phyloP scores from a whole-genome alignment of 2,329 filamentous ascomycete species.

The Colletotrichum eleusines region DNA sequence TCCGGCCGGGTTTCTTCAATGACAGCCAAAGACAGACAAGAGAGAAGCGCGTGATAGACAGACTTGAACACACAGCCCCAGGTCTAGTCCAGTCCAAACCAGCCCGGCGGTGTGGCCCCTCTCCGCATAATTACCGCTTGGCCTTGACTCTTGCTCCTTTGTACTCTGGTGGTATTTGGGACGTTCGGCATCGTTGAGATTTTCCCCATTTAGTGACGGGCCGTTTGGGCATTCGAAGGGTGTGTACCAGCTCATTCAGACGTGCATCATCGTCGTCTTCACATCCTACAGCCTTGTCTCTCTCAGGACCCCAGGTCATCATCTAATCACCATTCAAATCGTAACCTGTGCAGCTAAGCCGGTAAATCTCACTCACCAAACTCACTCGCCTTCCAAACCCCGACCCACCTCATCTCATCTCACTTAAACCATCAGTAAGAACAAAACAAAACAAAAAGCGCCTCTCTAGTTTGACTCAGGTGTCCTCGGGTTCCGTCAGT shows the following conservation, averaged over 20 bases:
- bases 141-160: background rate
- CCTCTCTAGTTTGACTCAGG: background rate
- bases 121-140: background rate
- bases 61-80: conserved; percentile 15
- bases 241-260: background rate
- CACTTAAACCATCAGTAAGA: background rate
- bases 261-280: conserved; percentile 9
- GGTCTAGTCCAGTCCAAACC: conserved; percentile 18
- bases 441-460: background rate
- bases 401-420: conserved; percentile 15
- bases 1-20: conserved; percentile 5
- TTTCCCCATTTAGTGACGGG: too few species aligned
- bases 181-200: too few species aligned
- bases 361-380: background rate
- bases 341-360: background rate
- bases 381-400: background rate
- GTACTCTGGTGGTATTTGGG: background rate
- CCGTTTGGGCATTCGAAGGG: conserved; percentile 10
- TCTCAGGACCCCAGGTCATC: too few species aligned
- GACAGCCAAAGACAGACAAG: background rate
- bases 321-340: background rate
- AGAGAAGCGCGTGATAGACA: too few species aligned
- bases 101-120: conserved; percentile 4
- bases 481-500: conserved; percentile 34
- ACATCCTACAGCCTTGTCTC: conserved; percentile 2